Evolutionary conservation across 2,329 filamentous ascomycete species (phyloP).

Genomic region (Trichoderma simmonsii): DNA sequence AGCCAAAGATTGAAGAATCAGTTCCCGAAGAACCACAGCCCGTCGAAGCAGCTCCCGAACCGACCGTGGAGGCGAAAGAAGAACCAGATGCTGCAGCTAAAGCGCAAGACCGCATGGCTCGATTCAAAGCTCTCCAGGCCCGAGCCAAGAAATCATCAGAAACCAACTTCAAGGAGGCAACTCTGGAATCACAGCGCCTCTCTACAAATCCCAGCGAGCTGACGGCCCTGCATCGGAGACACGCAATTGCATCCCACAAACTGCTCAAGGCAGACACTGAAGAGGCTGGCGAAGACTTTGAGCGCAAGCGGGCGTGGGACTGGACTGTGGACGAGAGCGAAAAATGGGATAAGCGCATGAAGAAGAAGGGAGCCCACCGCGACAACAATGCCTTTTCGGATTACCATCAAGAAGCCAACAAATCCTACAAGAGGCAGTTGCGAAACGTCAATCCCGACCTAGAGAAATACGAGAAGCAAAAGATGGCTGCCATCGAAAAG

Average conservation of each 20-base stretch:
- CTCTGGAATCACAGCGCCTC: constrained; percentile 75
- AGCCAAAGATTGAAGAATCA: background rate
- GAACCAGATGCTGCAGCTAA: constrained; percentile 39
- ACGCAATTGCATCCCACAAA: constrained; percentile 86
- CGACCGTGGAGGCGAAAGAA: constrained; percentile 22
- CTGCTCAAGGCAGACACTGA: constrained; percentile 88
- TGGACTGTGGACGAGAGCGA: constrained; percentile 96
- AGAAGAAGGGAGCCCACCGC: constrained; percentile 76
- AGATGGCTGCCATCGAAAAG: constrained; percentile 78
- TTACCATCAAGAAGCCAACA: constrained; percentile 81
- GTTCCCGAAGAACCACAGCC: background rate
- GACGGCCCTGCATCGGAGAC: constrained; percentile 75
- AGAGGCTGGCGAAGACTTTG: constrained; percentile 84
- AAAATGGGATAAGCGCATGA: constrained; percentile 85
- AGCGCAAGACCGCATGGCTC: constrained; percentile 66
- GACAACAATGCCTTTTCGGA: constrained; percentile 90
- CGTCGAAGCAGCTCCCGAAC: background rate
- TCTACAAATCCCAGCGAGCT: constrained; percentile 75
- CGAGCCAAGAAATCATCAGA: constrained; percentile 70
- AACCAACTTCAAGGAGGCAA: constrained; percentile 79
- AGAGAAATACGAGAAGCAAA: constrained; percentile 82
- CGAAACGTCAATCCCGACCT: constrained; percentile 72
- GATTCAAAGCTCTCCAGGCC: constrained; percentile 84
- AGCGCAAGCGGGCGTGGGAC: constrained; percentile 97
- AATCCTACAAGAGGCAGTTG: constrained; percentile 91